These are phyloP conservation scores for Neopestalotiopsis sp. DNA, from an alignment of 2,329 filamentous ascomycete species.

Conservation along the genomic window DNA sequence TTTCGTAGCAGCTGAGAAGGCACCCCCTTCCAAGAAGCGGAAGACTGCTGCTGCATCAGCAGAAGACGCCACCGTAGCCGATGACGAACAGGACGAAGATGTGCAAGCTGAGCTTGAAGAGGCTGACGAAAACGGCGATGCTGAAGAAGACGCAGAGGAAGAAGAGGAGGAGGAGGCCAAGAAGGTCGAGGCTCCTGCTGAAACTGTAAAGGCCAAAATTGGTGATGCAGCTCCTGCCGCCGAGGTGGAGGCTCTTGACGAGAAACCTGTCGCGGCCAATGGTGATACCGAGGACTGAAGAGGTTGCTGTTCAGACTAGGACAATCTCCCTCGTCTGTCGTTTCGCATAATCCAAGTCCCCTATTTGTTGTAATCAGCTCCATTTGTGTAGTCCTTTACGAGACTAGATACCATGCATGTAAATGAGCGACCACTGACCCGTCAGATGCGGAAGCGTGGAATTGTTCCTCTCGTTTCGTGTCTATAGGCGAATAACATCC, in stretches of 20 bases:
- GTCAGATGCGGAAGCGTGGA: not conserved
- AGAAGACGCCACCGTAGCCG: conserved; percentile 30
- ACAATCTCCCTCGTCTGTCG: not conserved
- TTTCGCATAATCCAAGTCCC: no score
- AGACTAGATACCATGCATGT: no score
- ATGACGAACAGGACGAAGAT: conserved; percentile 30
- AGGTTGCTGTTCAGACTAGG: not conserved
- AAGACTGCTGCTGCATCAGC: conserved; percentile 32
- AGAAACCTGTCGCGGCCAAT: conserved; percentile 10
- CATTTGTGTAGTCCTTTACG: no score
- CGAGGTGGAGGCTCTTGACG: not conserved
- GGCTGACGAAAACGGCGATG: conserved; percentile 30
- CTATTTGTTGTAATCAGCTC: no score
- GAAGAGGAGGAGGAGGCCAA: conserved; percentile 28
- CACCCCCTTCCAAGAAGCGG: conserved; percentile 38
- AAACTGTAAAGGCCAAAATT: conserved; percentile 31
- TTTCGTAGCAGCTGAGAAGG: conserved; percentile 26
- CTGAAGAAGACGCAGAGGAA: conserved; percentile 27
- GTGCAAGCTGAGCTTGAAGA: conserved; percentile 32
- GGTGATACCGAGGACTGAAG: conserved; percentile 20
- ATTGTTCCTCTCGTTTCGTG: not conserved
- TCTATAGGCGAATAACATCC: not conserved
- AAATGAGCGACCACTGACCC: no score
- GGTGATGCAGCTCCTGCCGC: conserved; percentile 4
- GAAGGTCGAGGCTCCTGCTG: conserved; percentile 26